Conservation (phyloP, 108 stramenopile species). For the Nannochloropsis oceanica region DNA sequence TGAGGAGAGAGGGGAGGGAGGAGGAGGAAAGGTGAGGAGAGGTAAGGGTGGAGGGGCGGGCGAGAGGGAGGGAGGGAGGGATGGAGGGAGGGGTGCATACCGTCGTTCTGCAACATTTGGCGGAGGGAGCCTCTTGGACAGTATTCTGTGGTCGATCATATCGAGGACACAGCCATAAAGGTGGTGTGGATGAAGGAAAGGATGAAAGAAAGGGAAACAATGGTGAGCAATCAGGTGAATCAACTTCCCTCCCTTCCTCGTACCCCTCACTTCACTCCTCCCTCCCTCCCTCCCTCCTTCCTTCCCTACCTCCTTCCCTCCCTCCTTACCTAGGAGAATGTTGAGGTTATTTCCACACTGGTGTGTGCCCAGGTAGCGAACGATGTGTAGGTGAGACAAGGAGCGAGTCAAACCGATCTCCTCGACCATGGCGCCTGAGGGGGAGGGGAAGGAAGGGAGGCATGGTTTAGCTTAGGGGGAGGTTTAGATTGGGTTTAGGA, state of each 20-base stretch:
- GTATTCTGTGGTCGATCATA: background rate
- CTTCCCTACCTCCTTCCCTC: background rate
- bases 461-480: background rate
- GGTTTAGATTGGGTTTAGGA: background rate
- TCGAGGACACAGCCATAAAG: no score
- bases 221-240: no score
- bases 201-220: no score
- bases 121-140: background rate
- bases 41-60: background rate
- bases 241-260: background rate
- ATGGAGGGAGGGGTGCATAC: background rate
- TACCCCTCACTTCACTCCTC: no score
- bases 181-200: no score
- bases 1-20: background rate
- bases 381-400: constrained; percentile 42
- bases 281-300: no score
- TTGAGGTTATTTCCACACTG: constrained; percentile 16
- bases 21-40: background rate
- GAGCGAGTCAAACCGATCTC: constrained; percentile 36
- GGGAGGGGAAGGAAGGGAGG: background rate
- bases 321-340: constrained; percentile 15
- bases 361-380: constrained; percentile 34
- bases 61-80: background rate
- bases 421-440: constrained; percentile 29
- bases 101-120: background rate